Conservation (phyloP, 2,329 filamentous ascomycete genomes). For the Triangularia verruculosa region DNA sequence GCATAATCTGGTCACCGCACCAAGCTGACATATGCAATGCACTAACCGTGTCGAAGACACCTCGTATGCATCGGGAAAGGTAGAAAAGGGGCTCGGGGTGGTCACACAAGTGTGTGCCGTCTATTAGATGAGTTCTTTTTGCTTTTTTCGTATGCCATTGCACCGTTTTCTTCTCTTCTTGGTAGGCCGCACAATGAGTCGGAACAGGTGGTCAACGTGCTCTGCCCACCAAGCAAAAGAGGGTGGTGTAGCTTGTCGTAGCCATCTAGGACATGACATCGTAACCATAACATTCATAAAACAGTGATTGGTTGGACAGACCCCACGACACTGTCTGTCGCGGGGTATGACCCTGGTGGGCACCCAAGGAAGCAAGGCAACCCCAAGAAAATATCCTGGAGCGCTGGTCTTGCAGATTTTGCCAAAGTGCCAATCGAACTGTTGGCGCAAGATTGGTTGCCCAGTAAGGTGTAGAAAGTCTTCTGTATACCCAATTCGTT, state of each 20-base stretch:
- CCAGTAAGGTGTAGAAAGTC: conserved; percentile 24
- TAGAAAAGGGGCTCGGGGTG: background rate
- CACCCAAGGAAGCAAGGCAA: background rate
- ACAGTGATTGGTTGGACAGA: conserved; percentile 18
- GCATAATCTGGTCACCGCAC: background rate
- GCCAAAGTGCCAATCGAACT: conserved; percentile 13
- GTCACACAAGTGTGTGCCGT: background rate
- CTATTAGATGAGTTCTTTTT: conserved; percentile 16
- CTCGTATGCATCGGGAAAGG: background rate
- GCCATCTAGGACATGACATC: conserved; percentile 31
- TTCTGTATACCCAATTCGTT: conserved; percentile 27
- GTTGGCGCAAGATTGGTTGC: conserved; percentile 27
- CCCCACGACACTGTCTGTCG: background rate
- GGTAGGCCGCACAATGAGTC: background rate
- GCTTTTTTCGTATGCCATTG: conserved; percentile 10
- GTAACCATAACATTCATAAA: conserved; percentile 31
- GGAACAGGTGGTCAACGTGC: background rate
- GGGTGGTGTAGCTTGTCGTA: background rate
- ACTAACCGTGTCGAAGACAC: background rate
- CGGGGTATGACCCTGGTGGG: background rate
- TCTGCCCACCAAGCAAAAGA: background rate
- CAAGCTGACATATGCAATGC: background rate
- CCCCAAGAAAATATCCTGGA: conserved; percentile 3
- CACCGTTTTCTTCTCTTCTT: conserved; percentile 12
- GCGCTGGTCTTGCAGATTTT: conserved; percentile 3